Evolutionary conservation across 345 rosid genomes (phyloP), one percentile per base, ranked within the genome.

Genomic region (Aquilaria sinensis): DNA sequence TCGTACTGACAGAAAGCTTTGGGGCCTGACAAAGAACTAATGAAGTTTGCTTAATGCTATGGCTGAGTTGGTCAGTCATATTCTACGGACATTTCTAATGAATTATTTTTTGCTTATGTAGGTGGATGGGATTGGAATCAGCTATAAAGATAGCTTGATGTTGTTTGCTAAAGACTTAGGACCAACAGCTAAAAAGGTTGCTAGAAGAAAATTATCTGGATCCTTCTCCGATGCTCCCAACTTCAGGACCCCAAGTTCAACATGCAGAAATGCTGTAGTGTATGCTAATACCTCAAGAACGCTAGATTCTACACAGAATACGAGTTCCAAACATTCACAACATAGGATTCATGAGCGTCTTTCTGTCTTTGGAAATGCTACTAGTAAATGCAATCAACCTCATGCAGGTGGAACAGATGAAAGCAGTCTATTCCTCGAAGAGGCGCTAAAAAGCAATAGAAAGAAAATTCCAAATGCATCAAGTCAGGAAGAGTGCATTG

Each of bases 121-220:
- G 87, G 75, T 73, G 61, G 63, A 70, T 52, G 74, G 66, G 69
- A 70, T 58, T 64, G 70, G 67, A 16, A 67, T 65, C 31, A 56
- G 78, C 45, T 83, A 81, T 60, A 31, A 47, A 49, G 70, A 82
- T 63, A 70, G 80, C 66, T 72, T 83, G 59, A 70, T 64, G 83
- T 12, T 67, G 64, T 83, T 81, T 62, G 71, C 65, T 53, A 77
- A 70, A 69, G 75, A 76, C 69, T 70, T 86, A 41, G 93, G 87
- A 47, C 80, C 84, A 51, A 75, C 78, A 10, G 86, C 74, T 14
- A 72, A 58, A 63, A 80, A 61, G 70, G 55, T 82, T 37, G 80
- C 87, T 6, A 31, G 54, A 43, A 62, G 60, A 60, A 86, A 84
- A 58, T 54, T 78, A 67, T 65, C 47, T 16, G 70, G 70, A 60